phyloP scores from a whole-genome alignment of 23 red algal species.

The Agarophyton chilense region DNA sequence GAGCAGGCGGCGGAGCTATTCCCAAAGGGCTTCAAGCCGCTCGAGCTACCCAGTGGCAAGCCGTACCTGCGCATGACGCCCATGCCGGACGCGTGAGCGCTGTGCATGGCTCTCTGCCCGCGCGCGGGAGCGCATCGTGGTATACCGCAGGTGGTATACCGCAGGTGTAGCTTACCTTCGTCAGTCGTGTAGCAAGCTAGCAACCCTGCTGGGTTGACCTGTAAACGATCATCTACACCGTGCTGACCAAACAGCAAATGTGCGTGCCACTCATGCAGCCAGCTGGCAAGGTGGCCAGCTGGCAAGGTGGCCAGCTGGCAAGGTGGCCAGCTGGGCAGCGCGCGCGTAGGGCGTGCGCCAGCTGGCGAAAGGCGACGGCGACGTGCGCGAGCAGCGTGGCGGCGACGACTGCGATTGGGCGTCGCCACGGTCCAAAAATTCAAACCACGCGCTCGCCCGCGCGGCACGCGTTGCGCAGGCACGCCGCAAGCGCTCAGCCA shows the following conservation, averaged over 20 bases:
- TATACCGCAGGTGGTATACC: too few relatives aligned
- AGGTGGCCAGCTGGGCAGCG: not conserved
- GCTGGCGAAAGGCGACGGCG: not conserved
- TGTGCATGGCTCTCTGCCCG: too few relatives aligned
- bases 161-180: too few relatives aligned
- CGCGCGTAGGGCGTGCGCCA: not conserved
- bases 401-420: not conserved
- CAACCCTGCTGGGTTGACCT: too few relatives aligned
- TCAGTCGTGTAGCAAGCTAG: not conserved
- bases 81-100: conserved; percentile 42
- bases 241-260: too few relatives aligned
- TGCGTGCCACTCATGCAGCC: not conserved
- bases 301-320: too few relatives aligned
- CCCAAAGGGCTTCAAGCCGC: conserved; percentile 46
- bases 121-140: not conserved
- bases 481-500: conserved; percentile 25
- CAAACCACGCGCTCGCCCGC: not conserved
- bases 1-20: conserved; percentile 67
- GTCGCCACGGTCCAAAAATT: conserved; percentile 10
- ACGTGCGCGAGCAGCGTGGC: not conserved
- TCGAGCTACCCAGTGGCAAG: conserved; percentile 49
- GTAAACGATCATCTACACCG: too few relatives aligned
- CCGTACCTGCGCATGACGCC: conserved; percentile 66
- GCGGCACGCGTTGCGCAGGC: not conserved
- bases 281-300: too few relatives aligned